Evolutionary conservation across 768 basidiomycete species (phyloP).

Genomic region (Nevesoporus exiguus): DNA sequence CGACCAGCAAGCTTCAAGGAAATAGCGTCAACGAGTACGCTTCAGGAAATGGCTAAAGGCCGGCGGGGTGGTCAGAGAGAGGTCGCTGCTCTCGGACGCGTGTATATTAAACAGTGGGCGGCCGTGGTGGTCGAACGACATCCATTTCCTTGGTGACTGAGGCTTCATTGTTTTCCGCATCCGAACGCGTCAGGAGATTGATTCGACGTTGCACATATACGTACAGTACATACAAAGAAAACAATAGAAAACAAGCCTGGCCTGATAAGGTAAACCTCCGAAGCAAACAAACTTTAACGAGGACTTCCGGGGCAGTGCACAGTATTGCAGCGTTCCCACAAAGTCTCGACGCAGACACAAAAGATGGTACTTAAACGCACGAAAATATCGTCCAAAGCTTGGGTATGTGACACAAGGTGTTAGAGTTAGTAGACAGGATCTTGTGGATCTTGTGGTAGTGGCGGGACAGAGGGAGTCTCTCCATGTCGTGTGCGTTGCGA

Average conservation of each 20-base stretch:
- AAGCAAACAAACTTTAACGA: constrained; percentile 3
- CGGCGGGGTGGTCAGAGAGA: background rate
- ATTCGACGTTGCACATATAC: constrained; percentile 3
- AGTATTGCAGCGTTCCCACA: background rate
- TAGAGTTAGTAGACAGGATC: constrained; percentile 4
- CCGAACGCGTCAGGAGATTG: background rate
- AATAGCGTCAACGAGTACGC: background rate
- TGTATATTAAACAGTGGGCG: background rate
- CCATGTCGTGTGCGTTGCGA: constrained; percentile 48
- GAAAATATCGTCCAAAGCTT: constrained; percentile 1
- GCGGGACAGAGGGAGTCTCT: constrained; percentile 26
- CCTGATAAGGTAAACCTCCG: constrained; percentile 16
- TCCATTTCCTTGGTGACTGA: constrained; percentile 25
- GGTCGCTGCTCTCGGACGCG: background rate
- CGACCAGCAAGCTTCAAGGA: constrained; percentile 26
- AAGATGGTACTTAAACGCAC: constrained; percentile 1
- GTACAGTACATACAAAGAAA: constrained; percentile 14
- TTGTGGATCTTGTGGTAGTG: constrained; percentile 26
- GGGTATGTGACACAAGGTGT: constrained; percentile 31
- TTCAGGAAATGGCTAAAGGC: background rate
- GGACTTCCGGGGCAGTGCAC: background rate
- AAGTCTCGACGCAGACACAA: constrained; percentile 6
- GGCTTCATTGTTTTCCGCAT: constrained; percentile 26
- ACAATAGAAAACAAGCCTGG: constrained; percentile 22
- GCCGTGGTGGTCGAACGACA: background rate